Conservation (phyloP, 1,139 yeast genomes). For the Chernovozyma aurita region DNA sequence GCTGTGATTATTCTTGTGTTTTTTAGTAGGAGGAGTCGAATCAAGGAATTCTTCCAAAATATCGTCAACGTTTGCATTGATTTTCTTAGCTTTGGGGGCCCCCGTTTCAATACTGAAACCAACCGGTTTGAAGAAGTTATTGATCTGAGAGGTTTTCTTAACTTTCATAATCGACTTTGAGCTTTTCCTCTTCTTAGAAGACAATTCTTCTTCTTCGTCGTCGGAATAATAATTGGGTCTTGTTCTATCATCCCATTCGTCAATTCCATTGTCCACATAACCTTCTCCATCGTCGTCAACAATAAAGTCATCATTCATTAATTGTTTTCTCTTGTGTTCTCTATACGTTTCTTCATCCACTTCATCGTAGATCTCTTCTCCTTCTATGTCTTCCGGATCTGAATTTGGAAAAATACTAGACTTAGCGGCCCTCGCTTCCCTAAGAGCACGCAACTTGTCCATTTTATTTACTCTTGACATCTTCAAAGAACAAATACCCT, state of each 20-base stretch:
- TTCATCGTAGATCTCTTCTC: constrained; percentile 66
- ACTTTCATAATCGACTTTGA: constrained; percentile 38
- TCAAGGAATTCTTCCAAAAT: constrained; percentile 41
- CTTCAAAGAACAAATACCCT: no score
- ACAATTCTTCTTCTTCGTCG: constrained; percentile 23
- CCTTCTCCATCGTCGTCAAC: constrained; percentile 91
- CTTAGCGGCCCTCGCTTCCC: constrained; percentile 38
- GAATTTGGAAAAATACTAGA: constrained; percentile 18
- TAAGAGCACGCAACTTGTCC: constrained; percentile 16
- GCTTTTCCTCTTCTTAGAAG: constrained; percentile 25
- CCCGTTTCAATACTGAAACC: constrained; percentile 9
- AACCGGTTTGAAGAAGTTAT: constrained; percentile 49
- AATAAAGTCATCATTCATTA: constrained; percentile 86
- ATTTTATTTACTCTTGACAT: constrained; percentile 6
- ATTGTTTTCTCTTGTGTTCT: constrained; percentile 70
- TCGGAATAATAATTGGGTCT: constrained; percentile 52
- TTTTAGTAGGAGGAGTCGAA: constrained; percentile 15
- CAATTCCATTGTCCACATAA: constrained; percentile 87
- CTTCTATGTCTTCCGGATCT: constrained; percentile 12
- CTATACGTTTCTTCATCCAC: constrained; percentile 79
- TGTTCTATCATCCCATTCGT: constrained; percentile 71
- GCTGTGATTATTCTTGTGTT: constrained; percentile 13
- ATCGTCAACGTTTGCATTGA: constrained; percentile 41
- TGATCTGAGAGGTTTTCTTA: constrained; percentile 47
- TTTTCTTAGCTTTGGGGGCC: constrained; percentile 16